Conservation (phyloP, 495 filamentous ascomycete genomes). For the Podospora bellae-mahoneyi region DNA sequence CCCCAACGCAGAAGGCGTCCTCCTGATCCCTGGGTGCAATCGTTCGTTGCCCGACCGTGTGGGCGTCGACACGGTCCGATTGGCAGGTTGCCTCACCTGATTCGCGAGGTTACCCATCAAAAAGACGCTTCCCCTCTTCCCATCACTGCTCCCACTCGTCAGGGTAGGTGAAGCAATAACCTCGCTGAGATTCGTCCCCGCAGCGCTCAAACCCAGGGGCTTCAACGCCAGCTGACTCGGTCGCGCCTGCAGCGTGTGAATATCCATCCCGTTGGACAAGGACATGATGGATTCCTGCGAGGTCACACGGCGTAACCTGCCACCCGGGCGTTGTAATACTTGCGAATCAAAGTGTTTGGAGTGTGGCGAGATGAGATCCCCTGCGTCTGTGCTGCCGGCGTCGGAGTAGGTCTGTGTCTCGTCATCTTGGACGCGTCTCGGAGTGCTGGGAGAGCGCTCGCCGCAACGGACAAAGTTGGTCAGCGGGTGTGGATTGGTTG, state of each 20-base stretch:
- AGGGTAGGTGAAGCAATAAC: constrained; percentile 43
- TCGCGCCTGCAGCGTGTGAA: constrained; percentile 51
- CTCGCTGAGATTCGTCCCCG: constrained; percentile 42
- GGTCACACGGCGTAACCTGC: constrained; percentile 36
- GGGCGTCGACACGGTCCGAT: constrained; percentile 26
- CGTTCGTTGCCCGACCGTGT: not conserved
- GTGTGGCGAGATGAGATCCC: constrained; percentile 7
- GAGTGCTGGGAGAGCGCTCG: constrained; percentile 14
- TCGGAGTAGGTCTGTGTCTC: not conserved
- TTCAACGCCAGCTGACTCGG: constrained; percentile 51
- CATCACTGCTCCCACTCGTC: constrained; percentile 26
- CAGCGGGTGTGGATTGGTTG: constrained; percentile 17
- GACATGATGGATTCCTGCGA: constrained; percentile 57
- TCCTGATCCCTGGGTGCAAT: constrained; percentile 1
- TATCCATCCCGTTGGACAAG: constrained; percentile 51
- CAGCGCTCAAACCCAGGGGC: constrained; percentile 42
- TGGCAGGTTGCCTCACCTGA: constrained; percentile 23
- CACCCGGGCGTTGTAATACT: constrained; percentile 17
- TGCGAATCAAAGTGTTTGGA: constrained; percentile 23
- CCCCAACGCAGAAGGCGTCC: constrained; percentile 31
- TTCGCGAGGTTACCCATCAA: constrained; percentile 39
- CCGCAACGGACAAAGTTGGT: constrained; percentile 15
- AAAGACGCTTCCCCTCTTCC: constrained; percentile 39
- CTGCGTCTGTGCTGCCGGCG: constrained; percentile 11
- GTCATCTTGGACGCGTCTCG: constrained; percentile 1